Base-by-base conservation (phyloP, 495 filamentous ascomycete species). In the Lophiostoma macrostomum region DNA sequence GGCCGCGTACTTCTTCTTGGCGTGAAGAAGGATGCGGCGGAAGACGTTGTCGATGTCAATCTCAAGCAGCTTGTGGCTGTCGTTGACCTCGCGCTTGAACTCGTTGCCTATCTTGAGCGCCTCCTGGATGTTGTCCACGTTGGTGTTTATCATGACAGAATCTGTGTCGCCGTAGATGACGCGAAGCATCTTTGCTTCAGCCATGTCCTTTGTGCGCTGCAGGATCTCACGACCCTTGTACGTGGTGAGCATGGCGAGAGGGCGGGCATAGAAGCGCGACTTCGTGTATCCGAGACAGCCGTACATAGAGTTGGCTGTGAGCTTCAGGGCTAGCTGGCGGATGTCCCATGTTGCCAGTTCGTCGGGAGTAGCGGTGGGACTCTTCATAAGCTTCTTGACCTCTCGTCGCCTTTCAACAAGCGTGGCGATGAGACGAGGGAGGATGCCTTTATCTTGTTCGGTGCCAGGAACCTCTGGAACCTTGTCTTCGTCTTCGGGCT, bases 71-170 rank as follows among this genome's bases (percentile, higher is more conserved):
- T 76, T 85, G 69, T 97, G 97, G 34, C 82, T 82, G 46, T 95
- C 87, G 63, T 98, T 98, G 69, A 98, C 85, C 12, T 78, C 74
- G 55, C 75, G 77, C 71, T 87, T 88, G 69, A 89, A 87, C 40
- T 88, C 84, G 48, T 82, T 81, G 31, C 94, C 94, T 42, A 97
- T 82, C 63, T 90, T 89, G 28, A 96, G 68, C 13, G 93, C 91
- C 58, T 95, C 91, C 24, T 86, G 84, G 24, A 97, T 87, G 48
- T 87, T 95, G 65, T 96, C 88, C 41, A 88, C 88, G 67, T 96
- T 96, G 39, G 93, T 95, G 63, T 98, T 97, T 71, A 98, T 96
- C 93, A 98, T 98, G 71, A 98, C 93, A 19, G 93, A 98, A 68
- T 98, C 93, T 19, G 93, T 98, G 72, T 98, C 93, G 71, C 93